Conservation (phyloP, 2,329 filamentous ascomycete genomes). For the Penicillium corylophilum region DNA sequence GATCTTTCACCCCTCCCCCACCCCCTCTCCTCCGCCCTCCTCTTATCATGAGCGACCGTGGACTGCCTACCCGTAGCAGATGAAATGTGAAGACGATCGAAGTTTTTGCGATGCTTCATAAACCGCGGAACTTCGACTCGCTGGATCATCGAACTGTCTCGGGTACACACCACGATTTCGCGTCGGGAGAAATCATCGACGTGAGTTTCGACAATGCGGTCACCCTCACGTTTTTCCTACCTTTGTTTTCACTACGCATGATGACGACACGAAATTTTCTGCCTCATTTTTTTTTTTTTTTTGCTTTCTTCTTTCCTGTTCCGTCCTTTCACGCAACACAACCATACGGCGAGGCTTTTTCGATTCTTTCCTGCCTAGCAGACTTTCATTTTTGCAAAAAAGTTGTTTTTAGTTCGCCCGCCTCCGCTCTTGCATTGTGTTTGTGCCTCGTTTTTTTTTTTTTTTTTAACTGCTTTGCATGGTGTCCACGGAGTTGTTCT, state of each 20-base stretch:
- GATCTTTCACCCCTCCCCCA: background rate
- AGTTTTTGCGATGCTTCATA: conserved; percentile 37
- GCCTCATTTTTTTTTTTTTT: conserved; percentile 4
- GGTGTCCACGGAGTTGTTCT: conserved; percentile 22
- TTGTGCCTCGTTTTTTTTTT: conserved; percentile 15
- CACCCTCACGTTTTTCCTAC: conserved; percentile 6
- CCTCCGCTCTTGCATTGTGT: conserved; percentile 19
- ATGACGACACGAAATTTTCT: conserved; percentile 21
- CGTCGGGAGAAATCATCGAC: conserved; percentile 19
- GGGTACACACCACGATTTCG: conserved; percentile 1
- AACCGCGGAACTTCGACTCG: conserved; percentile 30
- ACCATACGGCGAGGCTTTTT: conserved; percentile 22
- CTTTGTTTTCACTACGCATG: conserved; percentile 15
- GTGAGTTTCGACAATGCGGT: conserved; percentile 11
- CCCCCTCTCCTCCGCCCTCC: background rate
- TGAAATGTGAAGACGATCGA: conserved; percentile 9
- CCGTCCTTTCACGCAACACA: conserved; percentile 2
- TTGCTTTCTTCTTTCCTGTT: conserved; percentile 5
- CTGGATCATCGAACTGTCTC: conserved; percentile 5
- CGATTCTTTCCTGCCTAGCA: conserved; percentile 20
- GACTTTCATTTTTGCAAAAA: conserved; percentile 16
- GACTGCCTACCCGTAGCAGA: conserved; percentile 6
- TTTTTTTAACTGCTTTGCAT: conserved; percentile 19
- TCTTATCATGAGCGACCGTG: conserved; percentile 2
- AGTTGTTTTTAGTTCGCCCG: conserved; percentile 23